phyloP scores from a whole-genome alignment of 306 rosid genomes.

The Lotus japonicus region DNA sequence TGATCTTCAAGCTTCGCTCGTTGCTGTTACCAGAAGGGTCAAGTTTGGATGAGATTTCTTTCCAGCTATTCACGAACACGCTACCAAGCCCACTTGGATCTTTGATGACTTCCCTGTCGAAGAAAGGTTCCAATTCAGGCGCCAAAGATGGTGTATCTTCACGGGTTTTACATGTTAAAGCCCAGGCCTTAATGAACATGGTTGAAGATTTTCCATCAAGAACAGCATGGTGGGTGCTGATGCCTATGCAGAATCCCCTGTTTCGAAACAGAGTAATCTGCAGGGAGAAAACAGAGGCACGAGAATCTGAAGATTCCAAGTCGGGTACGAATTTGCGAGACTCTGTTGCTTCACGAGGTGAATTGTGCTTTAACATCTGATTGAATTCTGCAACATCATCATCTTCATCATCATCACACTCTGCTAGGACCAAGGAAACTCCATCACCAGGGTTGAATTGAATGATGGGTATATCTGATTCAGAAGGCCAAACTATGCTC shows the following conservation, averaged over 20 bases:
- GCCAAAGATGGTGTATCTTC: background rate
- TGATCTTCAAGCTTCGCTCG: slow-evolving; percentile 8
- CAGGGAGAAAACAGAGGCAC: slow-evolving; percentile 30
- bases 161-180: slow-evolving; percentile 17
- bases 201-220: slow-evolving; percentile 45
- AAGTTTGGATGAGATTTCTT: background rate
- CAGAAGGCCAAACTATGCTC: slow-evolving; percentile 30
- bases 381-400: background rate
- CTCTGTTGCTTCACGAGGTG: slow-evolving; percentile 6
- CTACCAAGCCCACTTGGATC: slow-evolving; percentile 18
- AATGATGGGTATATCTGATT: slow-evolving; percentile 34
- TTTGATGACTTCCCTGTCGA: slow-evolving; percentile 27
- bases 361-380: background rate
- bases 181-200: slow-evolving; percentile 53
- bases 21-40: background rate
- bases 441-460: slow-evolving; percentile 20
- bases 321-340: slow-evolving; percentile 40
- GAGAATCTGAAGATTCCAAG: slow-evolving; percentile 14
- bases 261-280: slow-evolving; percentile 47
- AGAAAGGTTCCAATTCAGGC: slow-evolving; percentile 29
- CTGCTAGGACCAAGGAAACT: slow-evolving; percentile 28
- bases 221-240: slow-evolving; percentile 37
- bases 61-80: background rate
- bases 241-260: slow-evolving; percentile 41
- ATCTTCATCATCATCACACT: background rate